phyloP scores from a whole-genome alignment of 129 eudicot genomes.

The Centaurea solstitialis region DNA sequence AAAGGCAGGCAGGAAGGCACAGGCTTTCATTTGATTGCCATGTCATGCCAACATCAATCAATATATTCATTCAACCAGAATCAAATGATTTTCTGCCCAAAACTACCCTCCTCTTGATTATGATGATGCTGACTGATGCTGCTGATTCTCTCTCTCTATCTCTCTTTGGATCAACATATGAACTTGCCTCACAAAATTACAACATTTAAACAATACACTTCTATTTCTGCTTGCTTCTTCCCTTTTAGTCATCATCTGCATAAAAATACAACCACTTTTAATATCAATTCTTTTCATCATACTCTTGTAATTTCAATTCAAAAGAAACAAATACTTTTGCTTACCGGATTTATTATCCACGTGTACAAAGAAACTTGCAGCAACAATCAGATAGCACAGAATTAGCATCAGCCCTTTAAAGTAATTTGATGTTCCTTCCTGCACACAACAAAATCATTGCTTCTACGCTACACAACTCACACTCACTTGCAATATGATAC shows the following conservation, averaged over 20 bases:
- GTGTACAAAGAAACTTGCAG: constrained; percentile 96
- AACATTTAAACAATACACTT: constrained; percentile 8
- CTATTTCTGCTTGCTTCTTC: neutral
- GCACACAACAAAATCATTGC: constrained; percentile 28
- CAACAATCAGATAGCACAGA: constrained; percentile 88
- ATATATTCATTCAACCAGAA: neutral
- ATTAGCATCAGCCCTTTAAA: constrained; percentile 93
- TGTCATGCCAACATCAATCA: neutral
- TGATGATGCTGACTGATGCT: neutral
- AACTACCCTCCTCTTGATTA: neutral
- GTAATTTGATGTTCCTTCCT: constrained; percentile 97
- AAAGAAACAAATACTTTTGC: no score
- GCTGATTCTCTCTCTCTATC: neutral
- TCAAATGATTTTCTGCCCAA: neutral
- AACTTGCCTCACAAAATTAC: constrained; percentile 31
- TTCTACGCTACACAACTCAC: neutral
- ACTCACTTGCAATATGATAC: neutral
- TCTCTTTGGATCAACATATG: neutral
- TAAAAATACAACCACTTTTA: neutral
- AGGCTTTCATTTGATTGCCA: neutral
- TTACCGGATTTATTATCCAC: constrained; percentile 52
- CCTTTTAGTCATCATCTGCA: neutral
- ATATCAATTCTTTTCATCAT: neutral
- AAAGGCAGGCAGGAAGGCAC: neutral
- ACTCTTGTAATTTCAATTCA: neutral